Evolutionary conservation across 495 filamentous ascomycete species (phyloP).

Genomic region (Daldinia caldariorum): DNA sequence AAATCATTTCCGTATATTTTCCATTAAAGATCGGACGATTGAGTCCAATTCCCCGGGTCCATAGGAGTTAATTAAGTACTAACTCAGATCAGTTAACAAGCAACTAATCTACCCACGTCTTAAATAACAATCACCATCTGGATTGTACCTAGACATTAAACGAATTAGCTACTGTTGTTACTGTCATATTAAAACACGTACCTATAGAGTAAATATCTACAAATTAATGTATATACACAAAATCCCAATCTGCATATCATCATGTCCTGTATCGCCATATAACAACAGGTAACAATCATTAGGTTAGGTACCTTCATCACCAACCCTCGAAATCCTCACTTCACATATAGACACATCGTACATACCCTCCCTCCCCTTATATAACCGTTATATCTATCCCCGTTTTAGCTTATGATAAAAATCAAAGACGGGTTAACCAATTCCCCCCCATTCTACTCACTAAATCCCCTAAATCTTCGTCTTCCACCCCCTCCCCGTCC

Average conservation of each 20-base stretch:
- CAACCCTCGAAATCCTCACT: background rate
- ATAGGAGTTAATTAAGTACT: no score
- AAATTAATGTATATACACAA: background rate
- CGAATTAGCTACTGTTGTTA: no score
- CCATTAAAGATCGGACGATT: no score
- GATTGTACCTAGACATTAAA: no score
- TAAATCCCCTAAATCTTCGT: conserved; percentile 37
- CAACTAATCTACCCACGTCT: no score
- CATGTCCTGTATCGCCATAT: conserved; percentile 1
- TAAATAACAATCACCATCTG: no score
- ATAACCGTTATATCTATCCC: background rate
- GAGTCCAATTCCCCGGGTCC: no score
- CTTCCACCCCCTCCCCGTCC: conserved; percentile 42
- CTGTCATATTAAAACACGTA: no score
- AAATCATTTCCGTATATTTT: no score
- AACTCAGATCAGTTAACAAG: no score
- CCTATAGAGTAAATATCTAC: background rate
- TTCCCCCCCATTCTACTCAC: background rate
- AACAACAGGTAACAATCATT: background rate
- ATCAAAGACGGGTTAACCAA: background rate
- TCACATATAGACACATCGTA: background rate
- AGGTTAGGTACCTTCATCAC: background rate
- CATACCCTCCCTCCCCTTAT: background rate
- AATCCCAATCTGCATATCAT: background rate
- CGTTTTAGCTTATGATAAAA: background rate